These are phyloP conservation scores for Castanea mollissima DNA, from an alignment of 306 rosid genomes.

Conservation along the genomic window DNA sequence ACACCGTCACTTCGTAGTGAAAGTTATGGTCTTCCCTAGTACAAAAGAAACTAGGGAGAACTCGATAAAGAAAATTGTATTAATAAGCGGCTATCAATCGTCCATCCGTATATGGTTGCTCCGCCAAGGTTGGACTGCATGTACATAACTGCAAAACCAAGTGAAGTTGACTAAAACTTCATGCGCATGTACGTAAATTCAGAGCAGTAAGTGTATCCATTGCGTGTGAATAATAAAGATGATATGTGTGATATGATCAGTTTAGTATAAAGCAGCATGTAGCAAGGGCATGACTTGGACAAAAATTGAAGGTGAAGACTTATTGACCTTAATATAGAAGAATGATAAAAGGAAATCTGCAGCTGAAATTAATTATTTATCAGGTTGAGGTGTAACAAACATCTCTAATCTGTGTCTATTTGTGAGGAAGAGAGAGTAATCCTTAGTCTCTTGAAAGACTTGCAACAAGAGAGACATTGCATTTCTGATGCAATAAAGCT, in stretches of 20 bases:
- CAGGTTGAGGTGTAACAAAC: too few relatives aligned
- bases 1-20: slow-evolving; percentile 8
- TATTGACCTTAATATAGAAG: too few relatives aligned
- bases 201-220: background rate
- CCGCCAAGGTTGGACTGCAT: slow-evolving; percentile 40
- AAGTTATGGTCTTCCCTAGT: slow-evolving; percentile 46
- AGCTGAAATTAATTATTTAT: too few relatives aligned
- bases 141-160: slow-evolving; percentile 35
- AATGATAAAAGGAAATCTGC: too few relatives aligned
- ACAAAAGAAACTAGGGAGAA: slow-evolving; percentile 43
- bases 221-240: background rate
- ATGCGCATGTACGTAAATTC: background rate
- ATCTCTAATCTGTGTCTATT: too few relatives aligned
- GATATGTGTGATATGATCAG: background rate
- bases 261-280: background rate
- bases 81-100: slow-evolving; percentile 32
- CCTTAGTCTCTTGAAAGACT: too few relatives aligned
- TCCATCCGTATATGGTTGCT: slow-evolving; percentile 43
- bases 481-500: too few relatives aligned
- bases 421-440: too few relatives aligned
- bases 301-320: too few relatives aligned
- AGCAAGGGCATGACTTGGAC: too few relatives aligned
- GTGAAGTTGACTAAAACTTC: background rate
- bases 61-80: slow-evolving; percentile 42
- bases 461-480: too few relatives aligned